Evolutionary conservation across 805 yeast genomes (phyloP), one percentile per base, ranked within the genome.

Genomic region (Naumovozyma dairenensis): DNA sequence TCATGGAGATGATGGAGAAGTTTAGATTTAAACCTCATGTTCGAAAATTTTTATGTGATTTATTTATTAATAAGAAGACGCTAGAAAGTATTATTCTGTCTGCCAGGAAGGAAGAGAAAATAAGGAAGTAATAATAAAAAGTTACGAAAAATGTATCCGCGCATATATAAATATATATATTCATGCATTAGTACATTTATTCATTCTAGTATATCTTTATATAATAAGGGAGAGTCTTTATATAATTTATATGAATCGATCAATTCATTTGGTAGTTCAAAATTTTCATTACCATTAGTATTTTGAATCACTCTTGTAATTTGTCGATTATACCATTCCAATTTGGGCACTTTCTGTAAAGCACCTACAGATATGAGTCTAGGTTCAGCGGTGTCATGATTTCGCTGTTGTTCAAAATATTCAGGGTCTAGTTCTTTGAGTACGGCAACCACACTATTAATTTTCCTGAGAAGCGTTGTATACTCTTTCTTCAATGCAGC

Each of bases 41-140:
- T 14, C 61, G 94, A 24, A 66, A 73, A 42, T 79, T 76, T 48
- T 60, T 85, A 12, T 69, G 78, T 46, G 87, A 77, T 28, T 59
- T 80, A 34, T 72, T 82, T 43, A 70, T 72, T 34, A 69, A 70
- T 42, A 62, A 68, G 9, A 62, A 62, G 21, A 60, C 75, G 28
- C 57, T 80, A 51, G 83, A 76, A 38, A 55, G 56, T 9, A 43
- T 76, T 32, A 63, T 73, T 22, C 66, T 61, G 48, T 59, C 66
- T 32, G 74, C 71, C 35, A 57, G 69, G 35, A 63, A 36, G 33
- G 26, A 37, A 34, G 33, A 28, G 24, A 28, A 27, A 17, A 29
- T 26, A 27, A 21, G 19, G 32, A 16, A 26, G 35, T 28, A 29
- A 30, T 31, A 31, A 16, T 13, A 10, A 17, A 8, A 12, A 30